A percentile compares a stretch with the other conserved stretches of the same genome.
Evolutionary conservation across 2,329 filamentous ascomycete genomes (phyloP).

Genomic region (Cercospora sp.): DNA sequence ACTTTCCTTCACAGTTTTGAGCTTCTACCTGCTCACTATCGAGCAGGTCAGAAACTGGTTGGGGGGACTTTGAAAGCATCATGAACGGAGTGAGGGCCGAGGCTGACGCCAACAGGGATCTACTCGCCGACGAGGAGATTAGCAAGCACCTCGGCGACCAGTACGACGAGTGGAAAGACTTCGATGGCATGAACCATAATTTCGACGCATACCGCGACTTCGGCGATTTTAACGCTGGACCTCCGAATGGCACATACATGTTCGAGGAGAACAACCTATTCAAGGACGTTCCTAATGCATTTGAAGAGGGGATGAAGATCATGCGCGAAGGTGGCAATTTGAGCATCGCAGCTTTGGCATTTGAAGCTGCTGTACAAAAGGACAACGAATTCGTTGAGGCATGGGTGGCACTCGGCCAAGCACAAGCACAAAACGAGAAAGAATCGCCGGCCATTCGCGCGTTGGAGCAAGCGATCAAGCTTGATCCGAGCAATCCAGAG

Average conservation of each 20-base stretch:
- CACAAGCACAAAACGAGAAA: conserved; percentile 98
- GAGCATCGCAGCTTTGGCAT: conserved; percentile 87
- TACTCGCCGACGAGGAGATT: conserved; percentile 67
- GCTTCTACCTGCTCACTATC: conserved; percentile 21
- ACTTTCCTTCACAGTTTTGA: neutral
- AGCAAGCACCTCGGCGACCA: conserved; percentile 69
- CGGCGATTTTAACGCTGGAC: conserved; percentile 26
- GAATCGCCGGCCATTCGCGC: conserved; percentile 94
- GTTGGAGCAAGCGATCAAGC: conserved; percentile 83
- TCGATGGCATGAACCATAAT: conserved; percentile 70
- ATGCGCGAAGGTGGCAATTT: conserved; percentile 93
- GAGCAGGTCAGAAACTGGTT: conserved; percentile 65
- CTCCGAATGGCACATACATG: conserved; percentile 73
- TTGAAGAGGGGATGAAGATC: conserved; percentile 89
- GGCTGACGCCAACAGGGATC: conserved; percentile 63
- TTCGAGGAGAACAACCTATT: conserved; percentile 96
- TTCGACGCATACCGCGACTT: conserved; percentile 56
- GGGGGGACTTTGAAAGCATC: conserved; percentile 86
- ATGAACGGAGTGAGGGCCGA: conserved; percentile 80
- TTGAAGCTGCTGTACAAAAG: conserved; percentile 92
- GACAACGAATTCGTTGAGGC: conserved; percentile 84
- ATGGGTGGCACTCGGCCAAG: conserved; percentile 87
- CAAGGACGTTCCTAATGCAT: conserved; percentile 76
- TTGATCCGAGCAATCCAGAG: conserved; percentile 81
- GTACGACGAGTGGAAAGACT: conserved; percentile 75